Evolutionary conservation across 257 asterid genomes (phyloP), one percentile per base, ranked within the genome.

Genomic region (Asclepias syriaca): DNA sequence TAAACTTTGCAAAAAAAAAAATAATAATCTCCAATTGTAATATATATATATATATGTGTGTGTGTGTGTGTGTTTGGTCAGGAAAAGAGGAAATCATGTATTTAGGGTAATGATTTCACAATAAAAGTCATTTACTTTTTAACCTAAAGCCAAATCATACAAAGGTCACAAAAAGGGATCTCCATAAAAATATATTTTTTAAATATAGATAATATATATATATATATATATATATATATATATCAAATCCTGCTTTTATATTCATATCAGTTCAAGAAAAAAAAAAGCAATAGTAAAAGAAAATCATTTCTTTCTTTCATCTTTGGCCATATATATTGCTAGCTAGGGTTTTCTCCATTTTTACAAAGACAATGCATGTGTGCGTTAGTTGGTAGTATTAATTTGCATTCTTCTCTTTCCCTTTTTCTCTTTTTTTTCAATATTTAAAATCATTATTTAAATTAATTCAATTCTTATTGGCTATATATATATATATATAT

Each of bases 61-160:
- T 50, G 3, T 13, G 19, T 50, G 60, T 49, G 22, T 51, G 53
- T 75, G 14, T 32, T 18, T 50, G 76, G 71, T 74, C 75, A 75
- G 70, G 70, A 68, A 81, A 76, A 79, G 78, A 46, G 64, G 77
- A 66, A 64, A 73, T 73, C 15, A 65, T 64, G 69, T 15, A 51
- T 43, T 73, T 69, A 65, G 18, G 39, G 83, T 78, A 88, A 90
- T 90, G 91, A 92, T 92, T 84, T 73, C 80, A 68, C 87, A 82
- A 83, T 77, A 78, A 89, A 88, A 84, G 84, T 78, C 85, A 76
- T 81, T 84, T 89, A 78, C 90, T 77, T 89, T 89, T 83, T 76
- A 84, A 81, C 82, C 85, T 75, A 85, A 81, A 85, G 75, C 68
- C 75, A 85, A 79, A 87, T 83, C 87, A 88, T 87, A 76, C 63